Evolutionary conservation across 257 asterid species (phyloP).

Genomic region (Rauvolfia tetraphylla): DNA sequence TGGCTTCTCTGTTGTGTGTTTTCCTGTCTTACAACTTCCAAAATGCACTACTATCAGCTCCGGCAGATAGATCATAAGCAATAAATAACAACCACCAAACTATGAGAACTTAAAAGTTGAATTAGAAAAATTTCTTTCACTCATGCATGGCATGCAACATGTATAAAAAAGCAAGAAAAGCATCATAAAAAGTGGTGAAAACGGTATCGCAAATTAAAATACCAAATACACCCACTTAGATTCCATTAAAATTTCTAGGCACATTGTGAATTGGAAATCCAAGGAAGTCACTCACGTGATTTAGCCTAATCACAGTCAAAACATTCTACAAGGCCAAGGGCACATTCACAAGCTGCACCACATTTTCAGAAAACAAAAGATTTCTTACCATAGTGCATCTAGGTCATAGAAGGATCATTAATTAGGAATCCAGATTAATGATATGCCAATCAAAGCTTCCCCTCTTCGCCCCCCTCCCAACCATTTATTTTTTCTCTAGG

Average conservation of each 20-base stretch:
- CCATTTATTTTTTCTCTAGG: background rate
- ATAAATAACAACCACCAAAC: too few species aligned
- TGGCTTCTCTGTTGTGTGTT: slow-evolving; percentile 47
- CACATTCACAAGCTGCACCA: background rate
- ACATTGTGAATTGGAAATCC: background rate
- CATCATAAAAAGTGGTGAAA: background rate
- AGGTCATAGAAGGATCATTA: background rate
- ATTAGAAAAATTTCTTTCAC: background rate
- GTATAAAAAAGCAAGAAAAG: background rate
- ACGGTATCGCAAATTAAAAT: background rate
- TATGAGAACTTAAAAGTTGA: background rate
- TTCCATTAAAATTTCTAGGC: background rate
- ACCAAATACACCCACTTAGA: background rate
- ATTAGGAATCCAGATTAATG: background rate
- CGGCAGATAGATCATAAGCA: background rate
- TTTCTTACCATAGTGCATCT: background rate
- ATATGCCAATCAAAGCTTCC: background rate
- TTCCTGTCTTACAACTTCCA: slow-evolving; percentile 46
- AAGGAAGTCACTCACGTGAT: background rate
- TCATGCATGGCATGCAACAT: background rate
- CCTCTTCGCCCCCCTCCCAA: background rate
- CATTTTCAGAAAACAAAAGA: background rate
- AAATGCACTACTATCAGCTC: slow-evolving; percentile 4
- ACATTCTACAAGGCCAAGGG: background rate
- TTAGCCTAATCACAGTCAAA: background rate